Evolutionary conservation across 2,329 filamentous ascomycete genomes (phyloP).

Genomic region (Fusarium musae): DNA sequence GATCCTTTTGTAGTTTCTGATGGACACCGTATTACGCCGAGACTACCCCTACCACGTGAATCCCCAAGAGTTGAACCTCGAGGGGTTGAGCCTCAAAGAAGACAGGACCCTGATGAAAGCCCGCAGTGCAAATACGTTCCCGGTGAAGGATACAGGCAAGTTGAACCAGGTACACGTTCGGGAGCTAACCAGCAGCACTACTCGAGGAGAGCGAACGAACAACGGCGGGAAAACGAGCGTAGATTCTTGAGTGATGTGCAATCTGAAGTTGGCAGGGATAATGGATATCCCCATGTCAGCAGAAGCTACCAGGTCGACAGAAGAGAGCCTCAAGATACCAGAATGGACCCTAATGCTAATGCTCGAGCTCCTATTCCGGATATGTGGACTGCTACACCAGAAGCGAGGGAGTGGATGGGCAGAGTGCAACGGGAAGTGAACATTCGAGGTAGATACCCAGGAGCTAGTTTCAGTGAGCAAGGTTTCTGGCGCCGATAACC

Average conservation of each 20-base stretch:
- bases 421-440: not conserved
- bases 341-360: not conserved
- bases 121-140: not conserved
- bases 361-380: not conserved
- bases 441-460: not conserved
- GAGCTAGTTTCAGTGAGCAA: not conserved
- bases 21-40: not conserved
- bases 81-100: not conserved
- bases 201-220: not conserved
- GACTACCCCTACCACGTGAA: fast-evolving
- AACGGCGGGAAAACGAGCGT: not conserved
- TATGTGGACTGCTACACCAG: not conserved
- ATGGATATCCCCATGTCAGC: not conserved
- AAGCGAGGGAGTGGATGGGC: not conserved
- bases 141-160: not conserved
- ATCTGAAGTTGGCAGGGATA: not conserved
- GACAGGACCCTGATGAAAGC: not conserved
- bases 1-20: not conserved
- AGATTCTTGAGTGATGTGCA: not conserved
- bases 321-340: not conserved
- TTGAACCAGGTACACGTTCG: not conserved
- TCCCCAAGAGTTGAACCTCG: not conserved
- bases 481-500: too few species aligned
- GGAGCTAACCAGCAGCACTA: not conserved
- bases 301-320: not conserved